Base-by-base conservation (phyloP, 2,329 filamentous ascomycete genomes). In the Botrytis byssoidea region DNA sequence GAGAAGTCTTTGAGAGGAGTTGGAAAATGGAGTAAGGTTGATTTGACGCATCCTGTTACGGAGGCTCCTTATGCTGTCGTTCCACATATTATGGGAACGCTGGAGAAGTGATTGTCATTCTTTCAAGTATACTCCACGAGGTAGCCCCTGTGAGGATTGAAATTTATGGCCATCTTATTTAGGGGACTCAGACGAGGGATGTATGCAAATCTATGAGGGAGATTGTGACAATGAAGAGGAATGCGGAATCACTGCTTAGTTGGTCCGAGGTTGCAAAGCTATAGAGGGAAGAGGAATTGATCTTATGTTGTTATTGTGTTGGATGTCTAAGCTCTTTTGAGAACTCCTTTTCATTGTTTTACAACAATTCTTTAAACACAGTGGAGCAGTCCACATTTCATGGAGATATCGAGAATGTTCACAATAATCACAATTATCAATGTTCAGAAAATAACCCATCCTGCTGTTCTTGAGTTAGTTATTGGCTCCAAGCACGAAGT, bases 21-120 rank as follows among this genome's bases (percentile, higher is more conserved):
- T 18, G 79, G 79, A 42, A 69, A 70, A 29, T 81, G 79, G 79
- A 75, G 66, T n/a, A 78, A 78, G 64, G 67, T 81, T 55, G 73
- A 78, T 67, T 75, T 80, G 60, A 73, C 71, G 44, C 76, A 78
- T 46, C 77, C 77, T 8, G 74, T 69, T 42, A 72, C 72, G 40
- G 77, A 79, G 61, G 71, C 74, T 25, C 65, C 55, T 37, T 80
- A 79, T 75, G 67, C 77, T 42, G 69, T 80, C 29, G 1, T 81
- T 67, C 79, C 79, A 32, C 78, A 80, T 75, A 51, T 77, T 2
- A 75, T 76, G 73, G 79, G 79, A 14, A 55, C 74, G 25, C 69
- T 81, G 35, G 76, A 77, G 29, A 81, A 80, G 74, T 80, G 74
- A 76, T 29, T 37, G 4, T 3, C 9, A 12, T 42, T 10, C 48